Conservation (phyloP, 306 rosid species). For the Cucumis melo region DNA sequence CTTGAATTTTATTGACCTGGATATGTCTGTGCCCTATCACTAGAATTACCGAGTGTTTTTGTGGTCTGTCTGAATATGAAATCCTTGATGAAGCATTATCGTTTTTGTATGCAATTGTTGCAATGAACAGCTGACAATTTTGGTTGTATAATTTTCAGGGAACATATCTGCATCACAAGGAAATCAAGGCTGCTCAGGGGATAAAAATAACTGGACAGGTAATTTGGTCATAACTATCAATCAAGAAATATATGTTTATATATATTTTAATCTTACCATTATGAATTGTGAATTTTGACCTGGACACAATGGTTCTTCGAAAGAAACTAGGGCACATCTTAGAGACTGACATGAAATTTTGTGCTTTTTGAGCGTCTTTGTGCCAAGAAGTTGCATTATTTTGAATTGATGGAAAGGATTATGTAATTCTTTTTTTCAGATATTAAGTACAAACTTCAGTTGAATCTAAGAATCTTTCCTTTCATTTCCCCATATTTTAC, state of each 20-base stretch:
- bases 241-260: neutral
- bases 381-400: neutral
- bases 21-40: neutral
- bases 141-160: constrained; percentile 52
- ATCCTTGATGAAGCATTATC: neutral
- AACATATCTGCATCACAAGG: constrained; percentile 71
- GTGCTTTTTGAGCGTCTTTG: neutral
- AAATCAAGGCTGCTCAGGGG: constrained; percentile 98
- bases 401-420: neutral
- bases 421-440: too few relatives aligned
- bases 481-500: neutral
- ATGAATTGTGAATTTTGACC: neutral
- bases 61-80: neutral
- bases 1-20: neutral
- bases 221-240: constrained; percentile 10
- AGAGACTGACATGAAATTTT: neutral
- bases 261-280: neutral
- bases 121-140: neutral
- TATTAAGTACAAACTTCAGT: neutral
- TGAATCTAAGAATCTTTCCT: neutral
- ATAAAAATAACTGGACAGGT: constrained; percentile 95
- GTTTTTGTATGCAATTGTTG: neutral
- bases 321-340: neutral
- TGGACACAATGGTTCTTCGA: neutral
- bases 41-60: neutral